Base-by-base conservation (phyloP, 345 rosid species). In the Durio zibethinus region DNA sequence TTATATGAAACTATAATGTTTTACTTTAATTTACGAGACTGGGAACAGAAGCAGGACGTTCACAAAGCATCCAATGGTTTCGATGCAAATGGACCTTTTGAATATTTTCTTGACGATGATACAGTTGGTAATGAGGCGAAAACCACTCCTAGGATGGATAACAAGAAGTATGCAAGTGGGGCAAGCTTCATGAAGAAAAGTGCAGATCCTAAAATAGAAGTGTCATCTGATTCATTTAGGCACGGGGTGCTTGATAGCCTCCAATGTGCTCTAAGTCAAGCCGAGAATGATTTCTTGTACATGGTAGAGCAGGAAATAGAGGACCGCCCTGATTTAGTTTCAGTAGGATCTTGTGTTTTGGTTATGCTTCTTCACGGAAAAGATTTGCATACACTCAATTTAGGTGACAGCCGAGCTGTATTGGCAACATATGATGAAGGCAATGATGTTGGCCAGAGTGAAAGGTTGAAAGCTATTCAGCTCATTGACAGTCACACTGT, bases 291-390 rank as follows among this genome's bases (percentile, higher is more conserved):
- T 80, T 95, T 89, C 86, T 75, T 95, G 27, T 80, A 76, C 83
- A 93, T 90, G 99, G 97, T 95, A 68, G 99, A 95, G 86, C 97
- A 92, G 86, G 98, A 95, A 86, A 95, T 92, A 98, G 97, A 93
- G 65, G 98, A 92, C 9, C 96, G 99, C 53, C 99, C 97, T 74
- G 99, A 95, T 77, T 80, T 95, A 79, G 99, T 95, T 72, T 95
- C 99, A 1, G 89, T 95, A 15, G 99, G 99, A 42, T 93, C 94
- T 54, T 95, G 99, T 76, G 98, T 93, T 76, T 71, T 95, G 83
- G 89, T 93, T 79, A 88, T 88, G 85, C 91, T 95, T 69, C 96
- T 93, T 66, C 88, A 89, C 36, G 94, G 97, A 67, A 82, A 89
- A 38, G 87, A 92, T 87, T 83, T 95, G 71, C 92, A 92, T 76